Base-by-base conservation (phyloP, 2,329 filamentous ascomycete species). In the Trichoderma sp. region DNA sequence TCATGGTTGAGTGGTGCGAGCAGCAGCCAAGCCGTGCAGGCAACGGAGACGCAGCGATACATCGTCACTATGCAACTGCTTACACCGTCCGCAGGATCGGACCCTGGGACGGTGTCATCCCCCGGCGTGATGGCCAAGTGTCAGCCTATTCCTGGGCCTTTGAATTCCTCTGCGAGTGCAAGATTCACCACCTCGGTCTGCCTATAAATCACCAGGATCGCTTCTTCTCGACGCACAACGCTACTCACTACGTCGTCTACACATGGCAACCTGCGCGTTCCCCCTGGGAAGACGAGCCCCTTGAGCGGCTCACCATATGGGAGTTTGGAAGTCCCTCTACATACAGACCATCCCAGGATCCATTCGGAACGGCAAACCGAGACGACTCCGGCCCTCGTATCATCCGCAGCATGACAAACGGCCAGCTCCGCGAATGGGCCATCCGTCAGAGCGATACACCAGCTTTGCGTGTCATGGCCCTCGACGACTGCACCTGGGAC, bases 1-100 rank as follows among this genome's bases (percentile, higher is more conserved):
- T 92, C n/a, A 76, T 91, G 20, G 80, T 91, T n/a, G 89, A 91
- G 76, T 91, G 89, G 88, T 88, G 87, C 64, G 87, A 89, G 75
- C 78, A 81, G 2, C 80, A 84, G 32, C 80, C 85, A 1, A 87
- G 84, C 73, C 84, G 87, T 76, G 83, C 85, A 77, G 77, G 87
- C 26, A 86, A 88, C 76, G 83, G 85, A 71, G 79, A 80, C 62
- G 85, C 87, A 73, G 80, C 81, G 1, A 85, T 88, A 1, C 85
- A 88, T 78, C 83, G 85, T 6, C 88, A 91, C 78, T 90, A 87
- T 76, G 88, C 87, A 6, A 89, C 88, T 2, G 86, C 86, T 1
- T 90, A 87, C 76, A 85, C 89, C 73, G 79, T 91, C 8, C 61
- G 61, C 9, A 50, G 65, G 23, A 28, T 26, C 15, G 71, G 66